Evolutionary conservation across 371 early-diverging fungal genomes (phyloP), one percentile per base, ranked within the genome.

Genomic region (Actinomortierella ambigua): DNA sequence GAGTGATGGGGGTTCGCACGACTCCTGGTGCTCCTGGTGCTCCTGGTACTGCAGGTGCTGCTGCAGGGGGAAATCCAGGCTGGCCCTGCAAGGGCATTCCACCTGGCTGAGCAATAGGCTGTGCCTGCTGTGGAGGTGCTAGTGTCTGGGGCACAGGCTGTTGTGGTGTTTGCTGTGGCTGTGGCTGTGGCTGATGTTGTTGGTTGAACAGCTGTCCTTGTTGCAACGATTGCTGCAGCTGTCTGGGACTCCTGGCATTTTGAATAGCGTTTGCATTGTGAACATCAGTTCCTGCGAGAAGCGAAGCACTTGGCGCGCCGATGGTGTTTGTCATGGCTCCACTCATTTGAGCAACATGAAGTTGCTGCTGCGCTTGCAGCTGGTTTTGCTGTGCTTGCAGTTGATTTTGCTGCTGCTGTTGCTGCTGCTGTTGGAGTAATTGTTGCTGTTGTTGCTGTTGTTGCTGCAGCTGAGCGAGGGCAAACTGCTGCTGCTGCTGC

Each of bases 401-500:
- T n/a, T n/a, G 55, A 15, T 65, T 46, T 17, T 2, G 22, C 41
- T 53, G 53, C n/a, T 17, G 56, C 29, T 29, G 29, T 15, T 50
- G 46, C 40, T 57, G 51, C 14, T 52, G 64, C 0, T 26, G n/a
- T 24, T 53, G 53, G 18, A 29, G 50, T 18, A 23, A 23, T 44
- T 59, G 65, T 3, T 20, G 51, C 27, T 59, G 55, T 14, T 49
- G 50, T n/a, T 41, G 20, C 8, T 64, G 61, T 42, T 63, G 63
- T 5, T 57, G 61, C 54, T 51, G 57, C 44, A 49, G 55, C 24
- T 59, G 65, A 5, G 28, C 48, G 28, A 53, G 61, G 9, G 34
- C 53, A 26, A 24, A 34, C 2, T 52, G 39, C 22, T 43, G 56
- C 22, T 63, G 64, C 13, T 11, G 24, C 27, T 60, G 61, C 2